Base-by-base conservation (phyloP, 441 rosid species). In the Arabidopsis lyrata region DNA sequence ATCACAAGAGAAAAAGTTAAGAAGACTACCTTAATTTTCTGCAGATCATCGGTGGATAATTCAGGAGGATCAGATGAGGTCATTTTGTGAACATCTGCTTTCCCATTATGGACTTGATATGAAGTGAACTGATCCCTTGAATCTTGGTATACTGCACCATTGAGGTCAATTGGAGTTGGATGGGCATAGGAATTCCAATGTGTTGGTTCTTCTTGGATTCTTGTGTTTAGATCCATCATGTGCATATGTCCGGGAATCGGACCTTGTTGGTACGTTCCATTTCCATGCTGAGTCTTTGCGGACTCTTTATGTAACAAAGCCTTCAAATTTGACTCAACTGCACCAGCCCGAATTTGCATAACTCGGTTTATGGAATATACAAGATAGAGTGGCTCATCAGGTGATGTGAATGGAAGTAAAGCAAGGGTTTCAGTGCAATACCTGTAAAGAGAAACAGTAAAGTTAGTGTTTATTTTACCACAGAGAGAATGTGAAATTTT, bases 371-470 rank as follows among this genome's bases (percentile, higher is more conserved):
- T 89, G 29, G 95, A 55, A 74, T 94, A 94, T 57, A 96, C 82
- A 83, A 96, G 82, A 87, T 96, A 92, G 64, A 96, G 95, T 4
- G 99, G 99, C 78, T 94, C 99, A 83, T 96, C 99, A 12, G 96
- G 98, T 45, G 81, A 68, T 54, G 99, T 86, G 81, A 94, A 94
- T 39, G 99, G 99, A 71, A 96, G 88, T 71, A 85, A 79, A 65
- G 98, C 97, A 78, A 96, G 99, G 64, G 93, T 86, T 81, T 93
- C 98, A 22, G 97, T 86, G 82, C 98, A 91, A 77, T 91, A 91
- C 95, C 99, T 96, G 88, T 50, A 22, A 75, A 81, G 63, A 63
- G 65, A 75, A 75, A 73, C 16, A 35, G 65, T 42, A n/a, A 57
- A 55, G 34, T 53, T 56, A 71, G 61, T 73, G 49, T 7, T 75